Evolutionary conservation across 2,329 filamentous ascomycete species (phyloP).

Genomic region (Neofusicoccum sp.): DNA sequence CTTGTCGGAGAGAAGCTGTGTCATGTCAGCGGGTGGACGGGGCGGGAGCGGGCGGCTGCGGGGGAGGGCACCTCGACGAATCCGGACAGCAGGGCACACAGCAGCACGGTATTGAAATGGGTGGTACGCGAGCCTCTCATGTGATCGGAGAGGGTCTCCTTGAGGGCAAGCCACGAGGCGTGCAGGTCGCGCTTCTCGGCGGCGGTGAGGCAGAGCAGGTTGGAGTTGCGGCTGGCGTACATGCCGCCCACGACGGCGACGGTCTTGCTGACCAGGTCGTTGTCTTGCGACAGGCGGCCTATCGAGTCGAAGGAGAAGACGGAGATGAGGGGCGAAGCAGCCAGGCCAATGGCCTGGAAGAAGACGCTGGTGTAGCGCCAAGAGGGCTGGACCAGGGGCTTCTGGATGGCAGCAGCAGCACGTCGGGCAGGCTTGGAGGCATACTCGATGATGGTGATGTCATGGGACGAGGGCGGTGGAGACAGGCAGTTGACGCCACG

Average conservation of each 20-base stretch:
- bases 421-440: background rate
- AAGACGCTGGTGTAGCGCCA: slow-evolving; percentile 17
- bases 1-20: slow-evolving; percentile 5
- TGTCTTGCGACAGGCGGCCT: slow-evolving; percentile 7
- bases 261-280: slow-evolving; percentile 11
- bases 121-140: slow-evolving; percentile 1
- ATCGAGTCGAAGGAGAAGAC: slow-evolving; percentile 15
- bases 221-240: slow-evolving; percentile 13
- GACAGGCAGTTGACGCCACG: slow-evolving; percentile 10
- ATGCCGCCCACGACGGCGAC: slow-evolving; percentile 14
- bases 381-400: slow-evolving; percentile 4
- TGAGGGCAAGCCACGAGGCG: background rate
- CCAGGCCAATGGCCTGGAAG: slow-evolving; percentile 15
- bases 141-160: background rate
- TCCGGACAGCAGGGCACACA: slow-evolving; percentile 1
- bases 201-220: background rate
- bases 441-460: slow-evolving; percentile 12
- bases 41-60: background rate
- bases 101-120: slow-evolving; percentile 3
- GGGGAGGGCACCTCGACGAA: background rate
- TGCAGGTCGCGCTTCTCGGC: slow-evolving; percentile 5
- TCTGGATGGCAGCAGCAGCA: background rate
- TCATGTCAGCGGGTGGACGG: background rate
- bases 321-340: slow-evolving; percentile 12
- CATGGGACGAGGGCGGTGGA: background rate